These are phyloP conservation scores for Cicer bijugum DNA, from an alignment of 306 rosid genomes.

Conservation along the genomic window DNA sequence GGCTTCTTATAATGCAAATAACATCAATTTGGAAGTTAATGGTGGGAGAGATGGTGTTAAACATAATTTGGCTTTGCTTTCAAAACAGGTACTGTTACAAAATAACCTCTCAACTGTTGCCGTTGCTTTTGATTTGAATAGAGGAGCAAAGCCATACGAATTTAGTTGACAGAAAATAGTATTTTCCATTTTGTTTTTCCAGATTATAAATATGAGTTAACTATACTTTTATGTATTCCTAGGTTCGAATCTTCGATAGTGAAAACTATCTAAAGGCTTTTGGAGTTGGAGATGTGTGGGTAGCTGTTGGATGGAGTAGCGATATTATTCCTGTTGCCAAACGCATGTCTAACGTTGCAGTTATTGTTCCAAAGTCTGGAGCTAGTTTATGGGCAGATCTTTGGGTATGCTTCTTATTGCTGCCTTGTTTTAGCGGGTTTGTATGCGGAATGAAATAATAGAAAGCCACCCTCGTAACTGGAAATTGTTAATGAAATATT, in stretches of 20 bases:
- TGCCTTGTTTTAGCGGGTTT: constrained; percentile 8
- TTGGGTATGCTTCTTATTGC: constrained; percentile 64
- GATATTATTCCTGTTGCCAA: constrained; percentile 86
- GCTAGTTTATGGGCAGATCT: constrained; percentile 91
- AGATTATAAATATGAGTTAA: constrained; percentile 22
- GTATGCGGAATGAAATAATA: constrained; percentile 16
- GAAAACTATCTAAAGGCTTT: constrained; percentile 81
- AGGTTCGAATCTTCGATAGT: constrained; percentile 86
- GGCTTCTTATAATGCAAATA: constrained; percentile 73
- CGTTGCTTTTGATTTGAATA: constrained; percentile 15
- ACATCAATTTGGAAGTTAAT: constrained; percentile 60
- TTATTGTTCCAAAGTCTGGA: constrained; percentile 88
- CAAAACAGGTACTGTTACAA: constrained; percentile 69
- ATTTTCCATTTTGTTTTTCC: constrained; percentile 14
- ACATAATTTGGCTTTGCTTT: constrained; percentile 65
- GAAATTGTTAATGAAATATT: constrained; percentile 10
- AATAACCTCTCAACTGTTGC: constrained; percentile 24
- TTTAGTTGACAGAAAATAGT: constrained; percentile 14
- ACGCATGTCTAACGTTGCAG: constrained; percentile 82
- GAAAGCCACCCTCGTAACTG: not conserved
- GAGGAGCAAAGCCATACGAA: not conserved
- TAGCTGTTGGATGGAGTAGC: constrained; percentile 97
- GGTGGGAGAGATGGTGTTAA: constrained; percentile 78
- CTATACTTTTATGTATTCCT: constrained; percentile 40
- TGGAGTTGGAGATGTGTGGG: constrained; percentile 92